phyloP scores from a whole-genome alignment of 2,329 filamentous ascomycete species.

The Trichoderma sp. region DNA sequence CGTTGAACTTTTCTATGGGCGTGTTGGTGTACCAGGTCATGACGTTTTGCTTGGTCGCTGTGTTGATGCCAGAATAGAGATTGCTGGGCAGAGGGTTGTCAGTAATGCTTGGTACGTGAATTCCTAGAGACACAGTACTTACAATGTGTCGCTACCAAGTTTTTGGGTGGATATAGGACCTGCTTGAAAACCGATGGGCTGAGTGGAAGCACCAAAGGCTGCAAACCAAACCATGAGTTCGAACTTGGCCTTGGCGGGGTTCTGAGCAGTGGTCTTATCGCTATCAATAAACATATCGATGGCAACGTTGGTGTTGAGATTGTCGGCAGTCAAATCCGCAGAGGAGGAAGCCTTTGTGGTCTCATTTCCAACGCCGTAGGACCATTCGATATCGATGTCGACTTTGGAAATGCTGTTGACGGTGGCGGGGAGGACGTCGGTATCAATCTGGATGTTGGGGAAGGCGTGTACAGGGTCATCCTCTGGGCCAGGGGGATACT shows the following conservation, averaged over 20 bases:
- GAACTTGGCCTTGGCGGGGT: constrained; percentile 47
- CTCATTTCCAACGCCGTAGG: constrained; percentile 49
- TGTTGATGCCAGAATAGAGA: constrained; percentile 47
- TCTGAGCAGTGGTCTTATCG: constrained; percentile 42
- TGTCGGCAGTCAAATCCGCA: constrained; percentile 37
- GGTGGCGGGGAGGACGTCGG: constrained; percentile 45
- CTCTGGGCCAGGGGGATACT: constrained; percentile 46
- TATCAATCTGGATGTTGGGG: constrained; percentile 54
- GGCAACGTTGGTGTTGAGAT: constrained; percentile 57
- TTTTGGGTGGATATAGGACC: constrained; percentile 39
- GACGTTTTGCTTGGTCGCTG: constrained; percentile 44
- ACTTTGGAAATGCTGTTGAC: constrained; percentile 45
- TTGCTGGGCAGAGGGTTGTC: constrained; percentile 33
- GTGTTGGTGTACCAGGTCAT: constrained; percentile 50
- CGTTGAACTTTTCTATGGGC: constrained; percentile 45
- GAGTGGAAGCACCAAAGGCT: constrained; percentile 47
- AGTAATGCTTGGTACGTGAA: not conserved
- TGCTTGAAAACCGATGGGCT: constrained; percentile 47
- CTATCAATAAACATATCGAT: constrained; percentile 60
- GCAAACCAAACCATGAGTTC: constrained; percentile 63
- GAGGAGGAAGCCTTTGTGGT: constrained; percentile 40
- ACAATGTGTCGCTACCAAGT: constrained; percentile 48
- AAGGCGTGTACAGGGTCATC: constrained; percentile 55
- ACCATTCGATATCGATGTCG: constrained; percentile 51
- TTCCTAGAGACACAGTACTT: constrained; percentile 28